Evolutionary conservation across 2,329 filamentous ascomycete genomes (phyloP), one percentile per base, ranked within the genome.

Genomic region (Zelopaecilomyces penicillatus): DNA sequence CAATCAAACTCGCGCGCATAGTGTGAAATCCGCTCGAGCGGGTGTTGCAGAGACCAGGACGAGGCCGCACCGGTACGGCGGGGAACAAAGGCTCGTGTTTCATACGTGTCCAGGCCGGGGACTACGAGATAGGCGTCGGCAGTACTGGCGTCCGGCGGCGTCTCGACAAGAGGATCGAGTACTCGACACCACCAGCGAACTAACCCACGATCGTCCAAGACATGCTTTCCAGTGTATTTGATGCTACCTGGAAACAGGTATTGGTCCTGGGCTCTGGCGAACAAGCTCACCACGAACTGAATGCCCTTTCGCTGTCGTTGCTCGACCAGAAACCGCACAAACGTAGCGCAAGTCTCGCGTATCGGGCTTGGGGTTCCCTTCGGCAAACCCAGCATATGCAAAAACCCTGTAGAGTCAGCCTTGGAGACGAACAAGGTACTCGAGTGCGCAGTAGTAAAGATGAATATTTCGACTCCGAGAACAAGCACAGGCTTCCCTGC

Each of bases 151-250:
- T 45, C 38, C 4, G 68, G 69, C 29, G 75, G 65, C 10, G 65
- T 50, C 41, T 71, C 68, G 8, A 95, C 65, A 4, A 96, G 70
- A 0, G 86, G 85, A 57, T 96, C 84, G 9, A 96, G 67, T 8
- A 91, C 86, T 11, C 80, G 83, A 59, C 89, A 95, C 93, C 93
- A 98, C 93, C 93, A 98, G 57, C 83, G 87, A 19, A 98, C 87
- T 42, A 98, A 70, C 0, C 86, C 87, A 30, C 89, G 76, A 57
- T 98, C 93, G 56, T 95, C 88, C 6, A 97, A 70, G 0, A 98
- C 84, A 67, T 98, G 93, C 61, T 98, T 98, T 3, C 78, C 78
- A 12, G 67, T 65, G 61, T 96, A 91, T 48, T 95, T 83, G 34
- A 89, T 80, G 57, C 91, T 97, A 0, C 88, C 88, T 0, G 93